Percentiles rank a stretch among this genome's conserved stretches.
These are phyloP conservation scores for Lentinus brumalis DNA, from an alignment of 768 basidiomycete genomes.

Conservation along the genomic window DNA sequence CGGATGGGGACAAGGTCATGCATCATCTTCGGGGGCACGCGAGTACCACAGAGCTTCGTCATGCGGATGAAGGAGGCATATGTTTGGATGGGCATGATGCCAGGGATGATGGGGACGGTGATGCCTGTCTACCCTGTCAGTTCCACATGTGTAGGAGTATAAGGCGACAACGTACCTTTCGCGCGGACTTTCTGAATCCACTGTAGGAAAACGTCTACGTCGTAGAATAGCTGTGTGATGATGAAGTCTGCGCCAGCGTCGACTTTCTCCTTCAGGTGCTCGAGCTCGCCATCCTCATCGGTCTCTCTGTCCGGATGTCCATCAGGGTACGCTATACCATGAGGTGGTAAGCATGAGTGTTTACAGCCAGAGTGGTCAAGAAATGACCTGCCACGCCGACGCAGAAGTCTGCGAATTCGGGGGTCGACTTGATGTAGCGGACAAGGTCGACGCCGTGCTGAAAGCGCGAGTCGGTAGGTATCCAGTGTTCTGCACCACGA, in stretches of 20 bases:
- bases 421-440: constrained; percentile 76
- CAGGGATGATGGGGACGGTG: constrained; percentile 86
- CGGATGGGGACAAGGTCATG: constrained; percentile 72
- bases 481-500: constrained; percentile 92
- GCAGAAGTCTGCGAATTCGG: constrained; percentile 85
- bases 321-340: constrained; percentile 79
- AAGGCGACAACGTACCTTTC: constrained; percentile 53
- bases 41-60: constrained; percentile 83
- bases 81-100: constrained; percentile 98
- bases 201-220: constrained; percentile 79
- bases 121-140: constrained; percentile 61
- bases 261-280: constrained; percentile 80
- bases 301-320: constrained; percentile 69
- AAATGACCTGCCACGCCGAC: constrained; percentile 88
- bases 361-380: background rate
- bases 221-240: constrained; percentile 96
- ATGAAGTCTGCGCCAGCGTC: constrained; percentile 96
- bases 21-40: constrained; percentile 69
- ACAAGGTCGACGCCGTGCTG: constrained; percentile 89
- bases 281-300: constrained; percentile 64
- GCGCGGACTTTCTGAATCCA: constrained; percentile 78
- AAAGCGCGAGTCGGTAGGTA: constrained; percentile 81
- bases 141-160: background rate
- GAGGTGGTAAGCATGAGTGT: constrained; percentile 4
- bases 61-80: constrained; percentile 91